Percentiles rank a stretch among this genome's conserved stretches.
Conservation (phyloP, 306 rosid species). For the Cucumis sativus region Cucumber_9930_V3 NC_026660.2:20664001-20664500, state of each 20-base stretch:
- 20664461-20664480: too few relatives aligned
- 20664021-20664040: background rate
- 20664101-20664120: conserved; percentile 5
- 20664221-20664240: background rate
- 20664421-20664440: background rate
- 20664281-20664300: background rate
- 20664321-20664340: too few relatives aligned
- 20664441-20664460: too few relatives aligned
- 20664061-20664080: background rate
- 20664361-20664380: background rate
- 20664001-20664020: background rate
- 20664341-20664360: background rate
- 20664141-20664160: background rate
- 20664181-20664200: background rate
- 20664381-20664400: background rate
- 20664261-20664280: too few relatives aligned
- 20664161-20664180: background rate
- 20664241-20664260: background rate
- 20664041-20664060: too few relatives aligned
- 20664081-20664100: background rate
- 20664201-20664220: background rate
- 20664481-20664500: too few relatives aligned
- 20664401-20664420: background rate
- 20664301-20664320: background rate
- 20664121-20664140: conserved; percentile 1